Percentiles rank a stretch among this genome's conserved stretches.
phyloP scores from a whole-genome alignment of 768 basidiomycete genomes.

The Hydnomerulius pinastri region DNA sequence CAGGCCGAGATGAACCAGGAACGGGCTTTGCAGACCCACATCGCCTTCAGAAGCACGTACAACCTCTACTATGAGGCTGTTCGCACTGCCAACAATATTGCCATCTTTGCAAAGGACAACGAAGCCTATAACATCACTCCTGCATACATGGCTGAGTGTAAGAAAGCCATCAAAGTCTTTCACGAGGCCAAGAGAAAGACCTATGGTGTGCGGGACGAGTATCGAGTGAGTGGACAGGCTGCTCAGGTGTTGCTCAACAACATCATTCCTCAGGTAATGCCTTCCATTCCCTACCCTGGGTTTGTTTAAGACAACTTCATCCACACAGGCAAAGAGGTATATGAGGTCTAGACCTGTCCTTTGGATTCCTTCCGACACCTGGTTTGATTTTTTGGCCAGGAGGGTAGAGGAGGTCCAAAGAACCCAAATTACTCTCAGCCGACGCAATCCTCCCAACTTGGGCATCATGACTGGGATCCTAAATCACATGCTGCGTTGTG shows the following conservation, averaged over 20 bases:
- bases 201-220: slow-evolving; percentile 10
- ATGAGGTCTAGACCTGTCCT: neutral
- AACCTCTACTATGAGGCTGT: slow-evolving; percentile 17
- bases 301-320: too few relatives aligned
- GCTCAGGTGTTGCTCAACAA: neutral
- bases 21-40: slow-evolving; percentile 5
- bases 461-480: slow-evolving; percentile 9
- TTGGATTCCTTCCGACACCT: slow-evolving; percentile 2
- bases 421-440: neutral
- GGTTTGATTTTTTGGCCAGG: slow-evolving; percentile 1
- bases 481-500: slow-evolving; percentile 7
- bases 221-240: slow-evolving; percentile 6
- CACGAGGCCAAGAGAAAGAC: slow-evolving; percentile 3
- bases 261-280: slow-evolving; percentile 1
- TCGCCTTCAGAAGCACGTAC: slow-evolving; percentile 14
- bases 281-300: too few relatives aligned
- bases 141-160: slow-evolving; percentile 2
- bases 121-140: slow-evolving; percentile 8
- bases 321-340: slow-evolving; percentile 3
- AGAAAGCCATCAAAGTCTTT: neutral
- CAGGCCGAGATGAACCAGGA: slow-evolving; percentile 13
- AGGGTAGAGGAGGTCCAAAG: neutral
- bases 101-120: neutral
- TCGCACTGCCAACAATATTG: slow-evolving; percentile 1
- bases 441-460: slow-evolving; percentile 9